These are phyloP conservation scores for Penicillium sp. DNA, from an alignment of 2,329 filamentous ascomycete genomes.

Conservation along the genomic window DNA sequence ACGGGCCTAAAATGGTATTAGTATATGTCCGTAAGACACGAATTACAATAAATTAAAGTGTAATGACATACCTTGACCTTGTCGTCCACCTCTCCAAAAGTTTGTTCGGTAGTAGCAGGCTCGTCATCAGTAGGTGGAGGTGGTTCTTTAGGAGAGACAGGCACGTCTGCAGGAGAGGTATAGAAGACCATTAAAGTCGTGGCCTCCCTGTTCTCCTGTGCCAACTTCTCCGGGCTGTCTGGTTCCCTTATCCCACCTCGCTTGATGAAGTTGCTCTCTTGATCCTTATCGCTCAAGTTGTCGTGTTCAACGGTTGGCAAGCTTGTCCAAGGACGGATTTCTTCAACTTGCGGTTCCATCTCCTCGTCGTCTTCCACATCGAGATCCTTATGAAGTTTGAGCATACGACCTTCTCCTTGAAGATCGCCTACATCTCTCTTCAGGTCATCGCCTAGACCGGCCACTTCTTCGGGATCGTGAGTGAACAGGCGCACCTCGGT, in stretches of 20 bases:
- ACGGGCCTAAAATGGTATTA: constrained; percentile 28
- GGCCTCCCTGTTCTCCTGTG: constrained; percentile 45
- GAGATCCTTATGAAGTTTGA: constrained; percentile 51
- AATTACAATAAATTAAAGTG: background rate
- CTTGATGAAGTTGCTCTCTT: constrained; percentile 37
- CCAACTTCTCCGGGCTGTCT: constrained; percentile 38
- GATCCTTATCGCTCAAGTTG: constrained; percentile 31
- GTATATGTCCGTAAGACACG: background rate
- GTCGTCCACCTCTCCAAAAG: constrained; percentile 43
- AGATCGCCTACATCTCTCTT: constrained; percentile 58
- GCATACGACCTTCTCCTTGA: constrained; percentile 52
- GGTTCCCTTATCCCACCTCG: constrained; percentile 39
- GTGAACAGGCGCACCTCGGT: constrained; percentile 57
- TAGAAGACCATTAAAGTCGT: constrained; percentile 49
- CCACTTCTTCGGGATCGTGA: constrained; percentile 61
- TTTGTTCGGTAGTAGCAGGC: constrained; percentile 27
- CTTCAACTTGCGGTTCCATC: constrained; percentile 40
- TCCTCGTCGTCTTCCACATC: constrained; percentile 59
- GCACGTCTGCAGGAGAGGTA: constrained; percentile 43
- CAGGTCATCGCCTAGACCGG: constrained; percentile 55
- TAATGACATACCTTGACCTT: constrained; percentile 33
- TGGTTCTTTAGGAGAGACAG: constrained; percentile 46
- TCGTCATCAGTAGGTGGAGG: constrained; percentile 37
- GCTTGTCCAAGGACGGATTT: constrained; percentile 30
- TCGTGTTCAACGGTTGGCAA: constrained; percentile 34